Evolutionary conservation across 495 filamentous ascomycete species (phyloP).

Genomic region (Neurospora sp.): DNA sequence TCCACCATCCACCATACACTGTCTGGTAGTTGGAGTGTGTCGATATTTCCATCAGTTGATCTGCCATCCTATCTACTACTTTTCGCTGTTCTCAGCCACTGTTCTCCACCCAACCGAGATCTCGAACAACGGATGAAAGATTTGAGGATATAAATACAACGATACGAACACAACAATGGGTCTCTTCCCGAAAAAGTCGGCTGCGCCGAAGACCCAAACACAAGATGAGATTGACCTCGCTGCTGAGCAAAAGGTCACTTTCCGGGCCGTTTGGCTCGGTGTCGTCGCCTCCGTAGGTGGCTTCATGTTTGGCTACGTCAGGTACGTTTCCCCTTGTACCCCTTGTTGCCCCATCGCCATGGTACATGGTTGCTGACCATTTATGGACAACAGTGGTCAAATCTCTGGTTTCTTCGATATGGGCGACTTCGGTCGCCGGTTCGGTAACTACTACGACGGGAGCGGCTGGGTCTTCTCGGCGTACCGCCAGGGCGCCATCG

Average conservation of each 20-base stretch:
- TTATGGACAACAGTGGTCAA: constrained; percentile 22
- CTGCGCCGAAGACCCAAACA: background rate
- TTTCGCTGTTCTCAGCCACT: background rate
- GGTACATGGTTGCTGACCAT: background rate
- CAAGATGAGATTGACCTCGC: background rate
- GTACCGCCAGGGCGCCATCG: constrained; percentile 42
- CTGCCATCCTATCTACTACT: background rate
- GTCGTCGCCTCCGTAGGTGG: constrained; percentile 56
- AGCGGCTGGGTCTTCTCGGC: constrained; percentile 26
- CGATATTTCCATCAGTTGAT: background rate
- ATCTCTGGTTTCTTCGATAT: constrained; percentile 52
- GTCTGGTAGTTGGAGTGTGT: background rate
- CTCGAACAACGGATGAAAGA: background rate
- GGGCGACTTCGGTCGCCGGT: constrained; percentile 40
- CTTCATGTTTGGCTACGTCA: constrained; percentile 72
- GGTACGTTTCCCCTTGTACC: constrained; percentile 28
- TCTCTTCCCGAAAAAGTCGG: background rate
- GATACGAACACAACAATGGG: background rate
- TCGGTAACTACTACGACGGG: constrained; percentile 28
- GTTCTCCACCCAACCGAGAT: background rate
- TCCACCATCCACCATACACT: background rate
- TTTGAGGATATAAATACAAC: background rate
- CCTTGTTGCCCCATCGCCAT: background rate
- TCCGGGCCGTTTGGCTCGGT: constrained; percentile 30
- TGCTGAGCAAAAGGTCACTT: constrained; percentile 24